Conservation (phyloP, 495 filamentous ascomycete species). For the Neurospora pannonica region DNA sequence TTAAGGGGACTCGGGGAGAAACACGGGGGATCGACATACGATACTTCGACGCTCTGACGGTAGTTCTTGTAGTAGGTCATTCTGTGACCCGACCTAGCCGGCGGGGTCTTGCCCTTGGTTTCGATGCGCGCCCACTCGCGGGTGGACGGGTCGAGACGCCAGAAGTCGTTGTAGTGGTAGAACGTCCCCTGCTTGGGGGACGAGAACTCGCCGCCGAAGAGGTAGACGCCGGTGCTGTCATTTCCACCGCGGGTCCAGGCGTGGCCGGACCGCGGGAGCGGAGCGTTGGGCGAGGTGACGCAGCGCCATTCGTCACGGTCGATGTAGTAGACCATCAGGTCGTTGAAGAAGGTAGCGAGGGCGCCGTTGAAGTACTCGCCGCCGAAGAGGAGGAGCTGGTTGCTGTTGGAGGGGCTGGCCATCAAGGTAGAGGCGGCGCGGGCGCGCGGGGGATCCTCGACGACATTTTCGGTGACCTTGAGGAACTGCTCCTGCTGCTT, state of each 20-base stretch:
- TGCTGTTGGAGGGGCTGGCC: slow-evolving; percentile 72
- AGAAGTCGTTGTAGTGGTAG: slow-evolving; percentile 98
- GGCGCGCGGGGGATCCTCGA: slow-evolving; percentile 62
- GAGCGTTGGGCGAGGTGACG: slow-evolving; percentile 83
- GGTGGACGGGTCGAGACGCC: slow-evolving; percentile 71
- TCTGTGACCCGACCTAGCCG: slow-evolving; percentile 83
- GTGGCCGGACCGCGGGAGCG: slow-evolving; percentile 84
- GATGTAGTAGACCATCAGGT: slow-evolving; percentile 81
- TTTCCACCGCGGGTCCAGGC: slow-evolving; percentile 86
- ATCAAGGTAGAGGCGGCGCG: slow-evolving; percentile 72
- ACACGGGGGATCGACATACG: too few relatives aligned
- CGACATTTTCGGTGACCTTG: slow-evolving; percentile 76
- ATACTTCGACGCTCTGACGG: too few relatives aligned
- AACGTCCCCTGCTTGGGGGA: slow-evolving; percentile 93
- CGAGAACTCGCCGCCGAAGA: slow-evolving; percentile 73
- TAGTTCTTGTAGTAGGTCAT: slow-evolving; percentile 84
- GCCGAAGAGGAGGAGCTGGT: slow-evolving; percentile 86
- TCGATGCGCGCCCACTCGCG: slow-evolving; percentile 89
- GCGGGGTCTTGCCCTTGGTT: slow-evolving; percentile 75
- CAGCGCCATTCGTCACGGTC: slow-evolving; percentile 79
- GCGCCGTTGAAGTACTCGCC: slow-evolving; percentile 64
- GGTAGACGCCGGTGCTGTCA: slow-evolving; percentile 65
- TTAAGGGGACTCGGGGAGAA: too few relatives aligned
- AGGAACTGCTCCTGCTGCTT: slow-evolving; percentile 79
- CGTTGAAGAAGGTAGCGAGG: slow-evolving; percentile 55